These are phyloP conservation scores for Cryomyces minteri DNA, from an alignment of 495 filamentous ascomycete species.

Conservation along the genomic window DNA sequence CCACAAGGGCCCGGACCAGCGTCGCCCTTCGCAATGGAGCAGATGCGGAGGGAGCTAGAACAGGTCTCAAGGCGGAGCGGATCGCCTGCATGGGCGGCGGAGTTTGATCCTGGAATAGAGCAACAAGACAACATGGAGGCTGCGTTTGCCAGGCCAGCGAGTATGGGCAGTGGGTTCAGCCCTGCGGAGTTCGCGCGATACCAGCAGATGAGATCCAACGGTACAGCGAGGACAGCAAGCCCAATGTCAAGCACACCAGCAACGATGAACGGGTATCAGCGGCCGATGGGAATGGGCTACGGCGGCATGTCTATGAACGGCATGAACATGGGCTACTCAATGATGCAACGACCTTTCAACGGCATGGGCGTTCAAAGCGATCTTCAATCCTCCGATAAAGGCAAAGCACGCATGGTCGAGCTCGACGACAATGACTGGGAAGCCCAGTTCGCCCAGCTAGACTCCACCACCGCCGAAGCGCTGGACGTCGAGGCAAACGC, in stretches of 20 bases:
- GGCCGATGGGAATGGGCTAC: conserved; percentile 42
- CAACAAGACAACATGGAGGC: conserved; percentile 66
- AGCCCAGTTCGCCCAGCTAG: conserved; percentile 79
- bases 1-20: conserved; percentile 27
- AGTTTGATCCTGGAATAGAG: conserved; percentile 40
- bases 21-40: conserved; percentile 46
- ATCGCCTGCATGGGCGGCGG: conserved; percentile 49
- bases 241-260: conserved; percentile 29
- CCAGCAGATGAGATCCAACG: conserved; percentile 46
- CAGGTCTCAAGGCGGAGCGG: conserved; percentile 32
- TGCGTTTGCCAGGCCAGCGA: conserved; percentile 39
- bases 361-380: conserved; percentile 25
- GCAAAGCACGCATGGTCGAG: conserved; percentile 81
- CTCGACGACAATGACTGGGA: conserved; percentile 91
- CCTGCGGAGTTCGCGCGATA: conserved; percentile 77
- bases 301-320: conserved; percentile 19
- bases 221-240: conserved; percentile 35
- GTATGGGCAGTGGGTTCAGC: conserved; percentile 41
- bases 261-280: conserved; percentile 36
- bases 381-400: conserved; percentile 45
- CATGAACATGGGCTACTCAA: conserved; percentile 15
- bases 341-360: conserved; percentile 19
- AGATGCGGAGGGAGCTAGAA: conserved; percentile 46
- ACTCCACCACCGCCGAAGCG: conserved; percentile 29
- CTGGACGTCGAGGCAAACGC: conserved; percentile 52